Base-by-base conservation (phyloP, 2,329 filamentous ascomycete genomes). In the Neopestalotiopsis sp. region DNA sequence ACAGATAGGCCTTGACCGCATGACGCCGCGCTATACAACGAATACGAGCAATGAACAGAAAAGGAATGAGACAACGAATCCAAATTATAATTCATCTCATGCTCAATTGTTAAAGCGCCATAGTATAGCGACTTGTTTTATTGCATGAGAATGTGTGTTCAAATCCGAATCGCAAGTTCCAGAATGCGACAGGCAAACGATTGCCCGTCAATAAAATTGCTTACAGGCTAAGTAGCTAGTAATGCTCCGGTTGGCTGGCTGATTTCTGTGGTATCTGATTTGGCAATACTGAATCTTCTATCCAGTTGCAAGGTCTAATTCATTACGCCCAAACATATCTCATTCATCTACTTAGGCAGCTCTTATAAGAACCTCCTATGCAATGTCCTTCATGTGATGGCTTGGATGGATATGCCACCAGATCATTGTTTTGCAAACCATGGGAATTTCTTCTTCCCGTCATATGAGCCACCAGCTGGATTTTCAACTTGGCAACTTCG, bases 361-460 rank as follows among this genome's bases (percentile, higher is more conserved):
- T 52, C 45, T 52, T 38, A 38, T 38, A 38, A 10, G 34, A 38
- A 38, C 6, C 34, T 38, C 34, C 34, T 38, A 38, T 38, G 6
- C 34, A 38, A 38, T 38, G 34, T 10, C 34, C 10, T 38, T 38
- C 34, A 38, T 38, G 6, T 38, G 34, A 38, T 38, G 34, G 34
- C 34, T 10, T 38, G 34, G 34, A 38, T 38, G 34, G 34, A 38
- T 38, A 20, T 28, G n/a, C 24, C 34, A 38, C 4, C 24, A 12
- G 14, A 20, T 66, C 32, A 67, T 34, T 67, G 59, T 42, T 87
- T 89, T 73, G 85, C 83, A 78, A 91, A 88, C 89, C 89, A 91
- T 12, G 88, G 87, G 74, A 91, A 91, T 77, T 90, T 91, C 82
- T 90, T 91, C 82, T 87, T 91, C 67, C 81, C 78, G 32, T 83